Base-by-base conservation (phyloP, 441 rosid species). In the Populus hybrid region DNA sequence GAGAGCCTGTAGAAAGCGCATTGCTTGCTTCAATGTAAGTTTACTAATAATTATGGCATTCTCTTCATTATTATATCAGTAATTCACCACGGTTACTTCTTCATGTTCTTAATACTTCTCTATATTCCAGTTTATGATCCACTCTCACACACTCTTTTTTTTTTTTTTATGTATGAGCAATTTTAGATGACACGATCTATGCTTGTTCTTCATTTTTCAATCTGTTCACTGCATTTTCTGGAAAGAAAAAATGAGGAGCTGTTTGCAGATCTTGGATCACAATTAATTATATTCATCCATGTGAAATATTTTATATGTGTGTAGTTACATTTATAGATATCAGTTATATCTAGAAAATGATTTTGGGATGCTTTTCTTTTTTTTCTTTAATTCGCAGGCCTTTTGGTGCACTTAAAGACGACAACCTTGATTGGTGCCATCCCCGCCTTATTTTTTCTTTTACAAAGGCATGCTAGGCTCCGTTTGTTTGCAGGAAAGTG, bases 11-110 rank as follows among this genome's bases (percentile, higher is more conserved):
- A 42, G 69, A 21, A 79, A 67, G 30, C 67, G 64, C 66, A 4
- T 76, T 61, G 72, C 80, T 76, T 84, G 85, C 65, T 78, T 80
- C 72, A 24, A 35, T 72, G 79, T 77, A 81, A 26, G 78, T 73
- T 0, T 63, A 21, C 66, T 40, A 12, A 40, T 40, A 21, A 21
- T 21, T 4, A 63, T 23, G 28, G 0, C 12, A 8, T 10, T 63
- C 66, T 63, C 28, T 23, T 61, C 11, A n/a, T 10, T n/a, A n/a
- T 9, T 9, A 21, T 61, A 23, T 8, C 42, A 38, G 65, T 34
- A 34, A 34, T 59, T 59, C 26, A 59, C 24, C 65, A n/a, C 4
- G 26, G 12, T 61, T 21, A n/a, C 12, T 21, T 61, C 12, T 21
- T 61, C 66, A 21, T 61, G 66, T 21, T 61, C 23, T 3, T 12